phyloP scores from a whole-genome alignment of 768 basidiomycete genomes.

The Cyathus striatus region DNA sequence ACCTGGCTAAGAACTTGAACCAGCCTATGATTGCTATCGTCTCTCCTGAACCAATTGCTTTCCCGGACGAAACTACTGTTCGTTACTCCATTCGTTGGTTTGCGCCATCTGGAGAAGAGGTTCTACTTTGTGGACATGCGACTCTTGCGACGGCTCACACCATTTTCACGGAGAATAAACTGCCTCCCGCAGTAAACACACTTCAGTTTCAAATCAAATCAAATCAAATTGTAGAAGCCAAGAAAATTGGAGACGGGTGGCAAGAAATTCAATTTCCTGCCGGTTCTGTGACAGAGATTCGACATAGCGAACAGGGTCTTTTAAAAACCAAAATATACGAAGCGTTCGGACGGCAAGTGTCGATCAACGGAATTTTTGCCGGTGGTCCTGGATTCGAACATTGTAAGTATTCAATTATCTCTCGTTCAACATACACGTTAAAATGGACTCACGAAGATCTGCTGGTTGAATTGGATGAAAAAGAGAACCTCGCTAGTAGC shows the following conservation, averaged over 20 bases:
- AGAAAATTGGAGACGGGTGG: constrained; percentile 21
- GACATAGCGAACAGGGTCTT: constrained; percentile 20
- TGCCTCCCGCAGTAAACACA: constrained; percentile 17
- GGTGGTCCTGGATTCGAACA: constrained; percentile 26
- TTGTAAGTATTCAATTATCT: constrained; percentile 18
- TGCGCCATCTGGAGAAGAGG: constrained; percentile 19
- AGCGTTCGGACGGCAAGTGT: constrained; percentile 33
- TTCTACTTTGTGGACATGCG: constrained; percentile 38
- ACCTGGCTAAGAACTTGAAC: constrained; percentile 36
- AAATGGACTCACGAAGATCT: constrained; percentile 18
- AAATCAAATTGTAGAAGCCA: constrained; percentile 20
- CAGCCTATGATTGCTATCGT: constrained; percentile 39
- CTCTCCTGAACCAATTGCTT: constrained; percentile 14
- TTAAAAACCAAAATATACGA: constrained; percentile 23
- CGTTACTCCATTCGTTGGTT: constrained; percentile 35
- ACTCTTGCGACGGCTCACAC: constrained; percentile 37
- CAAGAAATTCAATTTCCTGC: constrained; percentile 35
- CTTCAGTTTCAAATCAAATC: constrained; percentile 26
- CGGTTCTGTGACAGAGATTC: constrained; percentile 15
- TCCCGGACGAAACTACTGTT: constrained; percentile 16
- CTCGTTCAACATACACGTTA: background rate
- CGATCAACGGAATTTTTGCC: constrained; percentile 27
- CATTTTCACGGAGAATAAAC: constrained; percentile 26
- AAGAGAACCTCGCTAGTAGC: constrained; percentile 27
- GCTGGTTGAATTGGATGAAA: constrained; percentile 35